Evolutionary conservation across 768 basidiomycete species (phyloP).

Genomic region (Brasilioporus rufonigricans): DNA sequence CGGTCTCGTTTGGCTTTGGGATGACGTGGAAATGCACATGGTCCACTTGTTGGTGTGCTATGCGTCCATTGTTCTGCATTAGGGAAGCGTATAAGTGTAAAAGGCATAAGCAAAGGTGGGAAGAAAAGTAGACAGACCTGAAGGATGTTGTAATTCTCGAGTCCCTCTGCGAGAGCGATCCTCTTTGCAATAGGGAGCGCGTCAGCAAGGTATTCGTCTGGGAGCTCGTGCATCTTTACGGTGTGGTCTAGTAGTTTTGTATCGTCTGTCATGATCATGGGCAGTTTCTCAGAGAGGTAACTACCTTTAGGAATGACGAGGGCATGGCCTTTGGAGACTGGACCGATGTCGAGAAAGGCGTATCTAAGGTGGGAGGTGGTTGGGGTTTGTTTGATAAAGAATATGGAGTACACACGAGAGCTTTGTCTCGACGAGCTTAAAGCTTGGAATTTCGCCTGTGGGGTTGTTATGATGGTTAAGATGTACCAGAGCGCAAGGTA

Average conservation of each 20-base stretch:
- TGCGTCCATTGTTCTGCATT: slow-evolving; percentile 62
- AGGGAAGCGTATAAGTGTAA: background rate
- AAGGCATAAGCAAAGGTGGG: background rate
- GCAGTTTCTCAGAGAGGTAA: background rate
- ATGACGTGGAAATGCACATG: slow-evolving; percentile 96
- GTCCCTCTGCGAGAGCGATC: slow-evolving; percentile 73
- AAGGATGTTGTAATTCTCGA: slow-evolving; percentile 84
- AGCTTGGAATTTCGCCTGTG: slow-evolving; percentile 85
- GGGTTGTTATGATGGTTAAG: background rate
- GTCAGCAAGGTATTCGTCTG: slow-evolving; percentile 81
- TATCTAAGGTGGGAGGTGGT: slow-evolving; percentile 39
- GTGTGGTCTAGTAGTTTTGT: slow-evolving; percentile 63
- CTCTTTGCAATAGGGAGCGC: slow-evolving; percentile 82
- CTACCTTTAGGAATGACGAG: slow-evolving; percentile 92
- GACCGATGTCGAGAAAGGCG: slow-evolving; percentile 92
- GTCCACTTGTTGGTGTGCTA: slow-evolving; percentile 69
- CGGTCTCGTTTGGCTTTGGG: slow-evolving; percentile 71
- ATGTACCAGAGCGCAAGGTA: background rate
- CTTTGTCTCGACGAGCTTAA: slow-evolving; percentile 78
- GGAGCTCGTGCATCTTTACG: slow-evolving; percentile 81
- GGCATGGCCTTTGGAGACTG: slow-evolving; percentile 86
- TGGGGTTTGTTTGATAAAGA: background rate
- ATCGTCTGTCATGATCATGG: background rate
- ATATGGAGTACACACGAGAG: slow-evolving; percentile 48
- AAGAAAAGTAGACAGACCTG: slow-evolving; percentile 40